phyloP scores from a whole-genome alignment of 345 rosid species.

The Isatis tinctoria region DNA sequence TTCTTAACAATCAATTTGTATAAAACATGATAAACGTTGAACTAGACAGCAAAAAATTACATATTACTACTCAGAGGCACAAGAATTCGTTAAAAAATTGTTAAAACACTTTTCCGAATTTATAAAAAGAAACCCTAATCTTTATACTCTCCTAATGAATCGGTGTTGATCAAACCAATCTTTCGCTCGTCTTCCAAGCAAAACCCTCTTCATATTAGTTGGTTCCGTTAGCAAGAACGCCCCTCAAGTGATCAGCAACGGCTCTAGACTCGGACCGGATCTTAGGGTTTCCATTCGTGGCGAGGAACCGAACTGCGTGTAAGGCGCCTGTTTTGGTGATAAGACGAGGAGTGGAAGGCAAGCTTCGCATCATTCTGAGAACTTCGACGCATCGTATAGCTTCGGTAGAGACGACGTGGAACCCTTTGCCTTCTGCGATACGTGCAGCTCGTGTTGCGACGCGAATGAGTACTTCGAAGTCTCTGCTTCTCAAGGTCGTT shows the following conservation, averaged over 20 bases:
- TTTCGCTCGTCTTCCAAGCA: background rate
- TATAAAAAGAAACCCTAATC: background rate
- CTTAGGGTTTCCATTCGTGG: constrained; percentile 24
- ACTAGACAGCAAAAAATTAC: too few species aligned
- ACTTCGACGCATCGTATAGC: background rate
- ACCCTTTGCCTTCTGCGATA: constrained; percentile 21
- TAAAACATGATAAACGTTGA: too few species aligned
- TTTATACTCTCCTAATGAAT: background rate
- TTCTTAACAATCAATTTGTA: background rate
- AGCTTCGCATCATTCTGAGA: constrained; percentile 7
- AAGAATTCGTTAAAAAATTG: too few species aligned
- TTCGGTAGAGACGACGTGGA: constrained; percentile 21
- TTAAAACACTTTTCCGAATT: background rate
- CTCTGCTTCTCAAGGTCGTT: background rate
- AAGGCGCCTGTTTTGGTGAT: background rate
- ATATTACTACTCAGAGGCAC: too few species aligned
- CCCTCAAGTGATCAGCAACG: constrained; percentile 5
- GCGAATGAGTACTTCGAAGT: background rate
- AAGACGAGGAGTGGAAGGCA: constrained; percentile 2
- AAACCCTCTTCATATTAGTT: background rate
- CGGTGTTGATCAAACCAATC: background rate
- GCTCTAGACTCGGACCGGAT: constrained; percentile 9
- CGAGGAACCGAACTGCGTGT: background rate
- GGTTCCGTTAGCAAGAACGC: background rate
- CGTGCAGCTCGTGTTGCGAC: background rate